These are phyloP conservation scores for Colletotrichum sp. DNA, from an alignment of 2,329 filamentous ascomycete genomes.

Conservation along the genomic window DNA sequence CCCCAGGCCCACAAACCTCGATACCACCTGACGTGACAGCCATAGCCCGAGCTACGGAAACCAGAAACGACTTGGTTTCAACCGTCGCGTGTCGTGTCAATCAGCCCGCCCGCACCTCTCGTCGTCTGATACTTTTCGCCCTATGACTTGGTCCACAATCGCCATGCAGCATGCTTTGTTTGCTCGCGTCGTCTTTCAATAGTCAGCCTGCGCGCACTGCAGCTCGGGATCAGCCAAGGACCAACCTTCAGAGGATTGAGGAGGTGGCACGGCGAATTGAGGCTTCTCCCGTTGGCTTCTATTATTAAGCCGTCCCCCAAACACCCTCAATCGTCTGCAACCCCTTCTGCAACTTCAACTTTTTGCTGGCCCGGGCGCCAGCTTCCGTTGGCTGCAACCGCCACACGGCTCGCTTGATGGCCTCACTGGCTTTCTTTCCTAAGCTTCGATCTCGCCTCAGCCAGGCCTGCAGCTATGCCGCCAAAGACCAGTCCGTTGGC, in stretches of 20 bases:
- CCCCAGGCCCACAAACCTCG: neutral
- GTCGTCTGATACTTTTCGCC: neutral
- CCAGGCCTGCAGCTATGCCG: neutral
- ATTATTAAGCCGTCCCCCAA: neutral
- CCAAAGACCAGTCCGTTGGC: neutral
- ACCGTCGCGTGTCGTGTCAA: neutral
- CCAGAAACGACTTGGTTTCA: neutral
- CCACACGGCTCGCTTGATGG: neutral
- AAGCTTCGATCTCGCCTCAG: neutral
- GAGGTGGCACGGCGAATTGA: neutral
- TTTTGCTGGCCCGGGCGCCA: neutral
- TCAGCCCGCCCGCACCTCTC: neutral
- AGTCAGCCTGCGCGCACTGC: too few relatives aligned
- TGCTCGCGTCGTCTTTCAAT: neutral
- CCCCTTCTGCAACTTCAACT: neutral
- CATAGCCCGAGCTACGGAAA: neutral
- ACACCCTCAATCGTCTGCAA: neutral
- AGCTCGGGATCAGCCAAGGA: neutral
- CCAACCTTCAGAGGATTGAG: neutral
- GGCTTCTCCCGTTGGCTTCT: neutral
- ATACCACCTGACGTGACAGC: neutral
- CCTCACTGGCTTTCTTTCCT: neutral
- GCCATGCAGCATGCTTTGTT: neutral
- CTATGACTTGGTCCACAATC: neutral
- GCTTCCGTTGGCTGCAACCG: neutral